Evolutionary conservation across 1,139 yeast genomes (phyloP).

Genomic region (Hansenula lynferdii): DNA sequence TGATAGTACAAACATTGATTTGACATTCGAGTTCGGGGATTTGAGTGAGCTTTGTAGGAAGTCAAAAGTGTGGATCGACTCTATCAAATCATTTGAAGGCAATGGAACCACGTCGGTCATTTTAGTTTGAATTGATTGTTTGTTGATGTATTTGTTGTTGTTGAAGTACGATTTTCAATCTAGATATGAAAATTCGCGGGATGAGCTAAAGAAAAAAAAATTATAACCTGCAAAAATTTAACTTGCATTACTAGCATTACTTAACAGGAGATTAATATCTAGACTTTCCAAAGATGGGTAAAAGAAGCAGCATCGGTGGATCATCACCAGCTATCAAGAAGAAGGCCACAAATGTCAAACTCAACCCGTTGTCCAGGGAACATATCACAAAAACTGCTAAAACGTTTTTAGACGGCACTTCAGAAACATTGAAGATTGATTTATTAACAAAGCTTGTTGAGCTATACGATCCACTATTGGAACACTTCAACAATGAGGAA

Average conservation of each 20-base stretch:
- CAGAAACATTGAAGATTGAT: background rate
- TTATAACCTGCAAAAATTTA: slow-evolving; percentile 1
- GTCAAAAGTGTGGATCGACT: background rate
- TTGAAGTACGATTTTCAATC: no score
- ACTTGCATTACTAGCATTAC: no score
- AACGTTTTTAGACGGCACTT: background rate
- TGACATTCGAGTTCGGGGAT: slow-evolving; percentile 1
- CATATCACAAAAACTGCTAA: slow-evolving; percentile 6
- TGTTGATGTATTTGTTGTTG: no score
- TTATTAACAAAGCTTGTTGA: slow-evolving; percentile 7
- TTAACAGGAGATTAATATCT: no score
- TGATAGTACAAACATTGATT: background rate
- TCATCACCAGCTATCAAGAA: slow-evolving; percentile 5
- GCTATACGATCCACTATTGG: slow-evolving; percentile 16
- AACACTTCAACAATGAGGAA: slow-evolving; percentile 15
- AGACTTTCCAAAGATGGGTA: no score
- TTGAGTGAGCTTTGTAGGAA: background rate
- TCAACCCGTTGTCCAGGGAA: slow-evolving; percentile 13
- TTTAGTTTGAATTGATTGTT: no score
- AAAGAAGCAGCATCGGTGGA: slow-evolving; percentile 7
- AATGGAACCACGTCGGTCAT: background rate
- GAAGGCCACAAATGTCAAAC: no score
- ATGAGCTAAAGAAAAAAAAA: slow-evolving; percentile 1
- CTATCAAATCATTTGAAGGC: background rate
- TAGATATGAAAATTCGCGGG: no score